Evolutionary conservation across 1,139 yeast species (phyloP).

Genomic region (Candida dubliniensis): DNA sequence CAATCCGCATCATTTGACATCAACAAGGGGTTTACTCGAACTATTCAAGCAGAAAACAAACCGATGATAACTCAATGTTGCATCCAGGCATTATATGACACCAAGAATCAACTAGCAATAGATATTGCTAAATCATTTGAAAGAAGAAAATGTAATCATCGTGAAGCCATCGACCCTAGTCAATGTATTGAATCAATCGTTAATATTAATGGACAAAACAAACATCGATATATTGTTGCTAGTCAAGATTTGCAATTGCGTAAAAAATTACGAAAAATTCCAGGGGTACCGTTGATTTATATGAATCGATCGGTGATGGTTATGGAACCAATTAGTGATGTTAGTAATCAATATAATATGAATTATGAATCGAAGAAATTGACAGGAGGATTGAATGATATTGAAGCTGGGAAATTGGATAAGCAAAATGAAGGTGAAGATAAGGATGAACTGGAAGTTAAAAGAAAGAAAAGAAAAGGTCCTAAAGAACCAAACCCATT

Average conservation of each 20-base stretch:
- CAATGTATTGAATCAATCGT: slow-evolving; percentile 79
- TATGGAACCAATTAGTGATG: slow-evolving; percentile 87
- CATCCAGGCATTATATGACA: slow-evolving; percentile 76
- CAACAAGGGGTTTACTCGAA: slow-evolving; percentile 72
- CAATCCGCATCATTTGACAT: slow-evolving; percentile 69
- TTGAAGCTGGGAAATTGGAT: slow-evolving; percentile 36
- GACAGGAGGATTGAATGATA: slow-evolving; percentile 71
- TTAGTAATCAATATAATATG: slow-evolving; percentile 57
- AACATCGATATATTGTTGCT: slow-evolving; percentile 87
- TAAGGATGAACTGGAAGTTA: slow-evolving; percentile 20
- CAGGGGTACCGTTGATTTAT: slow-evolving; percentile 88
- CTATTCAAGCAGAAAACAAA: slow-evolving; percentile 82
- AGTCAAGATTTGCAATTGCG: slow-evolving; percentile 75
- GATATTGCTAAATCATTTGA: slow-evolving; percentile 79
- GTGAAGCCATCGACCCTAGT: slow-evolving; percentile 55
- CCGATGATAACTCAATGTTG: slow-evolving; percentile 98
- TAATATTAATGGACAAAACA: slow-evolving; percentile 70
- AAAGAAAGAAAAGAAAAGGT: slow-evolving; percentile 56
- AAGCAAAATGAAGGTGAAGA: slow-evolving; percentile 20
- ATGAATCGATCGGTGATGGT: slow-evolving; percentile 92
- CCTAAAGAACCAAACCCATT: slow-evolving; percentile 82
- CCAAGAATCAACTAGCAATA: slow-evolving; percentile 72
- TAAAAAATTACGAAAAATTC: slow-evolving; percentile 63
- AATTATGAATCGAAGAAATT: slow-evolving; percentile 65
- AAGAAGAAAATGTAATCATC: slow-evolving; percentile 64